These are phyloP conservation scores for Apophysomyces ossiformis DNA, from an alignment of 371 early-diverging fungal genomes.

Conservation along the genomic window DNA sequence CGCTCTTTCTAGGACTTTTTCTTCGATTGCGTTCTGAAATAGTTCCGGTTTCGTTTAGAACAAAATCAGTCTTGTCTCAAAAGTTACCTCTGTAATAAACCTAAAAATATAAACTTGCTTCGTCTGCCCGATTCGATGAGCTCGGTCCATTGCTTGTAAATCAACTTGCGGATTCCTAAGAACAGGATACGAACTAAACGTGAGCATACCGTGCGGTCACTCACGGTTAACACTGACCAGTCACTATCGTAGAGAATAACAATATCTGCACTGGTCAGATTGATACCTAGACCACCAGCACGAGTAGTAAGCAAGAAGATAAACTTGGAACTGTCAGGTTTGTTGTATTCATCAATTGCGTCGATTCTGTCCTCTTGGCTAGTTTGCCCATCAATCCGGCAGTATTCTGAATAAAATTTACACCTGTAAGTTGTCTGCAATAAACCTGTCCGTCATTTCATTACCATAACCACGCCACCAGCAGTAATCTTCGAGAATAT, in stretches of 20 bases:
- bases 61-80: neutral
- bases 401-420: constrained; percentile 77
- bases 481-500: constrained; percentile 99
- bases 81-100: constrained; percentile 88
- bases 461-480: constrained; percentile 84
- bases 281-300: constrained; percentile 99
- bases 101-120: constrained; percentile 98
- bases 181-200: neutral
- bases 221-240: constrained; percentile 63
- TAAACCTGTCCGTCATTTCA: neutral
- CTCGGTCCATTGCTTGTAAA: constrained; percentile 96
- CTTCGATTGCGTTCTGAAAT: constrained; percentile 89
- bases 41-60: neutral
- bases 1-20: constrained; percentile 96
- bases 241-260: constrained; percentile 99
- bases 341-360: constrained; percentile 96
- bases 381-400: constrained; percentile 98
- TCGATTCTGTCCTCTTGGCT: constrained; percentile 92
- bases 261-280: constrained; percentile 96
- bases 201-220: neutral
- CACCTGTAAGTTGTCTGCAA: neutral
- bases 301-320: constrained; percentile 98
- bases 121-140: constrained; percentile 99
- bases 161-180: constrained; percentile 93
- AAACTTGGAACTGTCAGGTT: constrained; percentile 89